Conservation (phyloP, 1,284 basidiomycete genomes). For the Pulveroboletus sp. region DNA sequence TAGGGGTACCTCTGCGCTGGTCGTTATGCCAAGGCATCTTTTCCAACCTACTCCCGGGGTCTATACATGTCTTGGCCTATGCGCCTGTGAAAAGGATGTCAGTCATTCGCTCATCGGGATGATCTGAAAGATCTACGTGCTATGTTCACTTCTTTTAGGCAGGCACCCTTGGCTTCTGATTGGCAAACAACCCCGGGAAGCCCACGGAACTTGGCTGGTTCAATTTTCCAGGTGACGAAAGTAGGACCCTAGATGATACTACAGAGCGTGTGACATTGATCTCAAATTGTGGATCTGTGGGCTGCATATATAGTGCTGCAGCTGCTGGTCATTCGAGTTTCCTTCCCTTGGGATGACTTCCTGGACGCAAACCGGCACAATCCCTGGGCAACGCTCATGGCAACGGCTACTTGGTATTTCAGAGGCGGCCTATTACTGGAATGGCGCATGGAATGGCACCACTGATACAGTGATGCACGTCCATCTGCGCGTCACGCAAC, state of each 20-base stretch:
- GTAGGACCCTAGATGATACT: background rate
- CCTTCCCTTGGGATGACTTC: background rate
- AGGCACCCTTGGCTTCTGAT: background rate
- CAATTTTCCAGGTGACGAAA: background rate
- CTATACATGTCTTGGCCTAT: background rate
- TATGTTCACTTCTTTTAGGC: background rate
- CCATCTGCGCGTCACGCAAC: conserved; percentile 10
- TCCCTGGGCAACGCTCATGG: conserved; percentile 5
- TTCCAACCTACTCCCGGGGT: background rate
- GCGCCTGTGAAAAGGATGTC: too few relatives aligned
- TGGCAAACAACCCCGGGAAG: background rate
- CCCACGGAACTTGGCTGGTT: background rate
- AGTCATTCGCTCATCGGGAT: too few relatives aligned
- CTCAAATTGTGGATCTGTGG: background rate
- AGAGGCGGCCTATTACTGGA: conserved; percentile 11
- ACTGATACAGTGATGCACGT: conserved; percentile 13
- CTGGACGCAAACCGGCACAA: conserved; percentile 4
- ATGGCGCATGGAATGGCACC: conserved; percentile 6
- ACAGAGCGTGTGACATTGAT: background rate
- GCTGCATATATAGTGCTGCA: background rate
- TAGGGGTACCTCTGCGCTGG: background rate
- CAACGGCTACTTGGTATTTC: conserved; percentile 8
- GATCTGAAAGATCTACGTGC: too few relatives aligned
- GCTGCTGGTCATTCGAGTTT: too few relatives aligned
- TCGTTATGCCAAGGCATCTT: background rate